A percentile compares a stretch with the other conserved stretches of the same genome.
These are phyloP conservation scores for Nemania sp. DNA, from an alignment of 2,329 filamentous ascomycete species.

Conservation along the genomic window DNA sequence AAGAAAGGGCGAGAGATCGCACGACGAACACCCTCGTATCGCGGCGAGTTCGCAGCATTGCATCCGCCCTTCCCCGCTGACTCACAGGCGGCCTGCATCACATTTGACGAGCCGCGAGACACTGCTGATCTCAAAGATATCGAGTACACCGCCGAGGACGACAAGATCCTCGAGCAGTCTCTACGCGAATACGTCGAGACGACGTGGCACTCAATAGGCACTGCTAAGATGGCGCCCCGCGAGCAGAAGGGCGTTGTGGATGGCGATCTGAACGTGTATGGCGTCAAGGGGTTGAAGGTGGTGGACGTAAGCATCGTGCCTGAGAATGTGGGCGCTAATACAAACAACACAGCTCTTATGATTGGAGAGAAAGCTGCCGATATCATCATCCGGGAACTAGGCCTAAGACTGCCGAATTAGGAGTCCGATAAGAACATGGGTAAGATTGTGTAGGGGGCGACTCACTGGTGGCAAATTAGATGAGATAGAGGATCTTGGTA, in stretches of 20 bases:
- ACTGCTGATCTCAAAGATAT: conserved; percentile 55
- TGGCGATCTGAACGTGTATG: conserved; percentile 56
- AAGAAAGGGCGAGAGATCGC: conserved; percentile 73
- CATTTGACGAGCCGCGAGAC: conserved; percentile 19
- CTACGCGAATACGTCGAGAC: conserved; percentile 55
- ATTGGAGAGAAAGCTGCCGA: conserved; percentile 62
- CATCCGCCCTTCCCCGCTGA: conserved; percentile 60
- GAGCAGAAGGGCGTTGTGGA: conserved; percentile 58
- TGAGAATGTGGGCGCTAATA: conserved; percentile 58
- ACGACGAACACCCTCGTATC: conserved; percentile 65
- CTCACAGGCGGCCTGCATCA: conserved; percentile 52
- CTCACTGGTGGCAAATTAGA: no score
- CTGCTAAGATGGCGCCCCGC: conserved; percentile 56
- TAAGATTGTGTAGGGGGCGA: no score
- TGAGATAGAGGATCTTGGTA: no score
- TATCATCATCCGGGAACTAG: conserved; percentile 56
- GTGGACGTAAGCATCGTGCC: conserved; percentile 53
- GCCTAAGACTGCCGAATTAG: conserved; percentile 32
- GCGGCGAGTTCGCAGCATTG: conserved; percentile 57
- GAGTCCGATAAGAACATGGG: neutral
- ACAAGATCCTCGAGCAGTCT: conserved; percentile 59
- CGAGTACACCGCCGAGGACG: conserved; percentile 60
- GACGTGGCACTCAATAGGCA: conserved; percentile 59
- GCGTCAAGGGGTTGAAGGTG: conserved; percentile 56
- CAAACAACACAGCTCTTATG: conserved; percentile 61